Evolutionary conservation across 768 basidiomycete genomes (phyloP).

Genomic region (Boletus vinaceobasis): DNA sequence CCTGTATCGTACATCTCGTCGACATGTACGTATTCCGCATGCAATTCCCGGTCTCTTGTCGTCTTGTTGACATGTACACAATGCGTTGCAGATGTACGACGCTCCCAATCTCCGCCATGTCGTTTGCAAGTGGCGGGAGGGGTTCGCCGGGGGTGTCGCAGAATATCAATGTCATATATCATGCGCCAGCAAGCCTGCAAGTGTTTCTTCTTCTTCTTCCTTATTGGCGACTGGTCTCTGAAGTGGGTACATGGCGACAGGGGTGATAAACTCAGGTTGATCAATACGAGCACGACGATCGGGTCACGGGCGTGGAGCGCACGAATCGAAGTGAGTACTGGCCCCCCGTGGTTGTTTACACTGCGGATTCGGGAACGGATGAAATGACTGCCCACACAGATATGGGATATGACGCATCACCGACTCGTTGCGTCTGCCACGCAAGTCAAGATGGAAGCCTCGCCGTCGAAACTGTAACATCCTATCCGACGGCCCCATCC

Average conservation of each 20-base stretch:
- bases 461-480: slow-evolving; percentile 18
- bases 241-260: slow-evolving; percentile 23
- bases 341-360: background rate
- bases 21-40: slow-evolving; percentile 38
- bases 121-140: slow-evolving; percentile 30
- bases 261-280: slow-evolving; percentile 41
- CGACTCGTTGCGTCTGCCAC: slow-evolving; percentile 42
- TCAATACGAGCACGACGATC: slow-evolving; percentile 36
- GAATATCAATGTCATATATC: slow-evolving; percentile 44
- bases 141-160: slow-evolving; percentile 40
- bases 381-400: slow-evolving; percentile 22
- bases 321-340: slow-evolving; percentile 38
- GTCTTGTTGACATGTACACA: background rate
- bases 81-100: slow-evolving; percentile 37
- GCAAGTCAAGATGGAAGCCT: slow-evolving; percentile 38
- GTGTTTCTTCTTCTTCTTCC: slow-evolving; percentile 10
- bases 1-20: slow-evolving; percentile 42
- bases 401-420: slow-evolving; percentile 39
- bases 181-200: slow-evolving; percentile 39
- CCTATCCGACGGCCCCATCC: background rate
- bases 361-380: background rate
- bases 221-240: background rate
- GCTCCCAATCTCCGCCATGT: slow-evolving; percentile 36
- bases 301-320: slow-evolving; percentile 31
- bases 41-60: background rate